Base-by-base conservation (phyloP, 2,329 filamentous ascomycete genomes). In the Annulohypoxylon truncatum region DNA sequence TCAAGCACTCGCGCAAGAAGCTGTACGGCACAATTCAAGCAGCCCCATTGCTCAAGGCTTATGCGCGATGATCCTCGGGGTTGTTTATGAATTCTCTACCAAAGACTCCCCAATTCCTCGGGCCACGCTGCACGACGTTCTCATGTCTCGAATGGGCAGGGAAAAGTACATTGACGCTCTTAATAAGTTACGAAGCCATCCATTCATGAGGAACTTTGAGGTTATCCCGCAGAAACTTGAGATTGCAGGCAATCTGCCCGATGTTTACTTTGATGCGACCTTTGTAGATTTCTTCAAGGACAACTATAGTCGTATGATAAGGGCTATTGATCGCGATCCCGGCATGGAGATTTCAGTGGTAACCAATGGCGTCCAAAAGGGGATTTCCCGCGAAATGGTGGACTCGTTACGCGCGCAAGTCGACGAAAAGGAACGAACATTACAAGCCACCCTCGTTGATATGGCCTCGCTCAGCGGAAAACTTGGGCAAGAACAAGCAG, bases 211-310 rank as follows among this genome's bases (percentile, higher is more conserved):
- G 35, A 94, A 99, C 75, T 97, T 95, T 72, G 96, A 98, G 74
- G 92, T 97, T 20, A 83, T 92, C 8, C 89, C 92, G 1, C 92
- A 94, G 72, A 92, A 87, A 67, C 80, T 89, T 6, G 85, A 85
- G 68, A 80, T 81, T 3, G 77, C 75, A 68, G 86, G 79, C 73
- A 77, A 87, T 79, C 71, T 94, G 6, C 92, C 94, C 0, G 90
- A 94, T 53, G 92, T 97, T 0, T 96, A 89, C 76, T 96, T 98
- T 69, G 94, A 97, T 72, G 85, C 88, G 48, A 87, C 87, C 0
- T 98, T 97, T 78, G 89, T 99, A 59, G 92, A 97, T 65, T 97
- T 98, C 74, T 88, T 97, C 73, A 97, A 97, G 75, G 94, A 98
- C 74, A 97, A 97, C 76, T 98, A 96, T 76, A 95, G 92, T 73